These are phyloP conservation scores for Cudoniella acicularis DNA, from an alignment of 495 filamentous ascomycete species.

Conservation along the genomic window DNA sequence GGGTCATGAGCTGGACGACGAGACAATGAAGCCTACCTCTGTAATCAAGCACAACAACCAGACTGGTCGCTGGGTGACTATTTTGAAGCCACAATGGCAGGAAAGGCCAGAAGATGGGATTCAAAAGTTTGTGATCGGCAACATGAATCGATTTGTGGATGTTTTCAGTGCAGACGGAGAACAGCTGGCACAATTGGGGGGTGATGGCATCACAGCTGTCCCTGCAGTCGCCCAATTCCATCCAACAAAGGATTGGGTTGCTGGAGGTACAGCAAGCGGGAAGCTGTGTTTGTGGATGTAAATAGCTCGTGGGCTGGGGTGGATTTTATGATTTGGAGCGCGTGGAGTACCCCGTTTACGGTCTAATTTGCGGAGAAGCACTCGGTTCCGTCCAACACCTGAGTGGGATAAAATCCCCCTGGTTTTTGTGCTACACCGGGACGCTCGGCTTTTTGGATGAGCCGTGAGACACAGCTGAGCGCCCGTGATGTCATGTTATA, in stretches of 20 bases:
- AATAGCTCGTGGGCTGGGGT: background rate
- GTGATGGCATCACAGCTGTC: conserved; percentile 87
- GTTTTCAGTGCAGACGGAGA: conserved; percentile 76
- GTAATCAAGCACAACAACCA: conserved; percentile 90
- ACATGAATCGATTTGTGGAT: conserved; percentile 97
- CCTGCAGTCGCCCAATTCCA: conserved; percentile 92
- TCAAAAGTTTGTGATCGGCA: conserved; percentile 87
- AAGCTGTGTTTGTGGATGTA: conserved; percentile 91
- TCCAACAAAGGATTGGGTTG: conserved; percentile 84
- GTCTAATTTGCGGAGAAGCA: background rate
- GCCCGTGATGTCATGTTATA: background rate
- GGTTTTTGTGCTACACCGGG: background rate
- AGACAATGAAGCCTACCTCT: conserved; percentile 64
- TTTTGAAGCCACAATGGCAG: conserved; percentile 93
- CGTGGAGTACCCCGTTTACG: too few relatives aligned
- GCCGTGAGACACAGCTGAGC: background rate
- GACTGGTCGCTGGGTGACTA: conserved; percentile 74
- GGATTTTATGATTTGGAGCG: background rate
- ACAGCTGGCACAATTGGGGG: conserved; percentile 85
- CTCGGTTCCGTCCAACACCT: background rate
- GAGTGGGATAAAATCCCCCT: background rate
- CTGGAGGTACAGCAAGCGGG: conserved; percentile 86
- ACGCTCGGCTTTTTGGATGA: background rate
- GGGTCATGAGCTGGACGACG: conserved; percentile 53
- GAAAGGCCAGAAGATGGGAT: conserved; percentile 66